phyloP scores from a whole-genome alignment of 257 asterid genomes.

The Fraxinus pennsylvanica region DNA sequence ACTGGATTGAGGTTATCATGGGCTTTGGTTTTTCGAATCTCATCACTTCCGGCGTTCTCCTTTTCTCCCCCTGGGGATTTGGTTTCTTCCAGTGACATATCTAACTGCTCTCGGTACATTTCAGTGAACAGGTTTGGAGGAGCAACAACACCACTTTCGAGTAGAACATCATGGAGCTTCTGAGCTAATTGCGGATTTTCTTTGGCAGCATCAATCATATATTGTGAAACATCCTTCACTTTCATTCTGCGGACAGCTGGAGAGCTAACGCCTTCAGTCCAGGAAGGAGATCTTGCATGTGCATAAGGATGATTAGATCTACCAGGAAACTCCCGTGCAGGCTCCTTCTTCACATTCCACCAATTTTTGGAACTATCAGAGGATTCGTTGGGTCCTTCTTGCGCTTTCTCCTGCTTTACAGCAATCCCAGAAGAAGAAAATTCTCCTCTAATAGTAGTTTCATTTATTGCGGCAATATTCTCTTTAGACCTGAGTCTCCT shows the following conservation, averaged over 20 bases:
- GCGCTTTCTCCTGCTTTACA: conserved; percentile 30
- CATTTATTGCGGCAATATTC: conserved; percentile 31
- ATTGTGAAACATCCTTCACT: conserved; percentile 88
- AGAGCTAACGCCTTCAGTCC: conserved; percentile 98
- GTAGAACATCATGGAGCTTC: conserved; percentile 87
- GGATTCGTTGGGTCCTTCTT: conserved; percentile 34
- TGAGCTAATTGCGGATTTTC: conserved; percentile 94
- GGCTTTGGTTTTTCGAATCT: conserved; percentile 34
- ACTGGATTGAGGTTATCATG: conserved; percentile 39
- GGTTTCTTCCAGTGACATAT: conserved; percentile 35
- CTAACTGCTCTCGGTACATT: conserved; percentile 56
- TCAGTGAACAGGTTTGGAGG: conserved; percentile 87
- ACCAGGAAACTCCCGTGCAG: conserved; percentile 38
- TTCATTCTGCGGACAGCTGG: conserved; percentile 82
- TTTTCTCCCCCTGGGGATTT: conserved; percentile 42
- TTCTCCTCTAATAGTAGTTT: conserved; percentile 31
- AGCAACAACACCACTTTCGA: conserved; percentile 95
- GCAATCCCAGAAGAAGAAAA: conserved; percentile 29
- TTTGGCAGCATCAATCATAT: conserved; percentile 95
- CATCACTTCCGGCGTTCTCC: conserved; percentile 43
- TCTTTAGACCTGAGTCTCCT: conserved; percentile 39
- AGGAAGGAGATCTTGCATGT: conserved; percentile 92
- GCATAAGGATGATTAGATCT: conserved; percentile 55
- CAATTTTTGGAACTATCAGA: conserved; percentile 35
- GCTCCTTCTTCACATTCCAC: conserved; percentile 40